These are phyloP conservation scores for Dendrobium chrysotoxum DNA, from an alignment of 106 monocot genomes.

Conservation along the genomic window DNA sequence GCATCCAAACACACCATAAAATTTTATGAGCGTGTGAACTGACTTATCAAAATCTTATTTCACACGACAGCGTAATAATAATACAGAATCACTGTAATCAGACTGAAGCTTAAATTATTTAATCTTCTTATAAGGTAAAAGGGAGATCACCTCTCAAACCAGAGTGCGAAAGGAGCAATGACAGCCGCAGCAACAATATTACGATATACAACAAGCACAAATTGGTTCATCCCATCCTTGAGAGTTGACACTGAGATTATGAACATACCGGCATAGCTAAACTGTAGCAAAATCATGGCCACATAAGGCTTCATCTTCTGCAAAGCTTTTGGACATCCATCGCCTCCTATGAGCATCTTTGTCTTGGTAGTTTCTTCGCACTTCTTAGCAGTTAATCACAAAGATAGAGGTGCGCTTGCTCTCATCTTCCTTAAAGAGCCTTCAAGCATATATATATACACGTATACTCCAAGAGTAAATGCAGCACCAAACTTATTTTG, in stretches of 20 bases:
- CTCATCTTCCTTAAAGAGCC: not conserved
- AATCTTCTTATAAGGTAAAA: not conserved
- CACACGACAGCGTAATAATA: not conserved
- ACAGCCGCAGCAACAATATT: constrained; percentile 30
- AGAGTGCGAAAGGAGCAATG: constrained; percentile 51
- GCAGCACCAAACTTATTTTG: too few species aligned
- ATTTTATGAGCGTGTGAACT: too few species aligned
- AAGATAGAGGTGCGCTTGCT: not conserved
- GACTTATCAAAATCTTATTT: too few species aligned
- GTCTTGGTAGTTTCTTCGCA: not conserved
- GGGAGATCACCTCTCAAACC: constrained; percentile 44
- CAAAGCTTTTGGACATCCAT: constrained; percentile 1
- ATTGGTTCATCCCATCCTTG: constrained; percentile 57
- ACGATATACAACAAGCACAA: constrained; percentile 50
- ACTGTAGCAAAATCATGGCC: constrained; percentile 48
- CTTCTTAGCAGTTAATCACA: not conserved
- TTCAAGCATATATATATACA: not conserved
- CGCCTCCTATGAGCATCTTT: not conserved
- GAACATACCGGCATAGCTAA: constrained; percentile 51
- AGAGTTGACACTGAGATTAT: constrained; percentile 34
- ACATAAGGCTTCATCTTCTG: constrained; percentile 38
- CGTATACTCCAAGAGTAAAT: too few species aligned
- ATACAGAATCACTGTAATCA: too few species aligned
- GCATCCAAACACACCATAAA: too few species aligned
- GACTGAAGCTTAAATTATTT: not conserved